Conservation (phyloP, 1,139 yeast genomes). For the Candida tunisiensis region DNA sequence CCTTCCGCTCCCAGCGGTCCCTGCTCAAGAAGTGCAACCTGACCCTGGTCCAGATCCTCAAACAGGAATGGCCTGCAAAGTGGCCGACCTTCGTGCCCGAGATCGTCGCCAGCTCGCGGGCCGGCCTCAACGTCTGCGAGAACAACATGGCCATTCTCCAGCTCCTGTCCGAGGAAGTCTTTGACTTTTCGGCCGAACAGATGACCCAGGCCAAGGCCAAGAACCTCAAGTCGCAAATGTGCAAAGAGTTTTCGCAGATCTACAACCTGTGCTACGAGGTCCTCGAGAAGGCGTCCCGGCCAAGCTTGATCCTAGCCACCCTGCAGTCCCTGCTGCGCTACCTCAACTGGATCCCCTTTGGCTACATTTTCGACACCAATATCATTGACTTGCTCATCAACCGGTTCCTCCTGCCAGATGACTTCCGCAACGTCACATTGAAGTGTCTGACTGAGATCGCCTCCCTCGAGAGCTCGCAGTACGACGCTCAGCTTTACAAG, state of each 20-base stretch:
- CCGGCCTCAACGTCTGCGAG: slow-evolving; percentile 88
- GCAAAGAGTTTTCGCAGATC: slow-evolving; percentile 82
- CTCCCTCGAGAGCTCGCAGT: slow-evolving; percentile 39
- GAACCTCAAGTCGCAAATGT: slow-evolving; percentile 66
- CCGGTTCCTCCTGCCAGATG: slow-evolving; percentile 63
- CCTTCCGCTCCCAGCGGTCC: slow-evolving; percentile 60
- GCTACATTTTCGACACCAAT: slow-evolving; percentile 79
- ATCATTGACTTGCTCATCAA: slow-evolving; percentile 53
- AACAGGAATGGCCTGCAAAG: slow-evolving; percentile 98
- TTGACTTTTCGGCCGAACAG: slow-evolving; percentile 86
- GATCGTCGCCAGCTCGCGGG: slow-evolving; percentile 66
- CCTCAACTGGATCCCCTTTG: slow-evolving; percentile 87
- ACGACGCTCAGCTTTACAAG: slow-evolving; percentile 50
- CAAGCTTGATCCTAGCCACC: slow-evolving; percentile 74
- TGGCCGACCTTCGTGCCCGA: slow-evolving; percentile 98
- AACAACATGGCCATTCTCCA: slow-evolving; percentile 89
- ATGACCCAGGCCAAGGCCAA: slow-evolving; percentile 92
- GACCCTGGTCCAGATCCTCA: slow-evolving; percentile 82
- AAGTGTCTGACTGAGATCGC: slow-evolving; percentile 91
- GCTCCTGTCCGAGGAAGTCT: slow-evolving; percentile 85
- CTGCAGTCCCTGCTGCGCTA: slow-evolving; percentile 69
- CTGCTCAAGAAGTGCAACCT: slow-evolving; percentile 85
- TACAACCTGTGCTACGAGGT: slow-evolving; percentile 88
- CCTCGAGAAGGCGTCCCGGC: slow-evolving; percentile 70
- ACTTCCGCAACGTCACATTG: slow-evolving; percentile 69